These are phyloP conservation scores for Xeromyces bisporus DNA, from an alignment of 495 filamentous ascomycete species.

Conservation along the genomic window DNA sequence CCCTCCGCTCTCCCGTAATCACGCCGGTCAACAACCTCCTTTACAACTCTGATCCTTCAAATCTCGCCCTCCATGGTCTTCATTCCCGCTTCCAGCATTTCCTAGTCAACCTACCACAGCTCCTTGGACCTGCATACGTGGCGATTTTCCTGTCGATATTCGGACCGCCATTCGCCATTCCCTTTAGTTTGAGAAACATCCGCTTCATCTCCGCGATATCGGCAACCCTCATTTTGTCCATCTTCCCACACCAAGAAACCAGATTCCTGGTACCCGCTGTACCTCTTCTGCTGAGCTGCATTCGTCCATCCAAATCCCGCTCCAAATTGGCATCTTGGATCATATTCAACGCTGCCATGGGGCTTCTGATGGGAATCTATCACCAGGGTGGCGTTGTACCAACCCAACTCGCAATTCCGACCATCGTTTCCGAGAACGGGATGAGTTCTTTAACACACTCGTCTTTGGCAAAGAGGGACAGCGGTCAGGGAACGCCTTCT, in stretches of 20 bases:
- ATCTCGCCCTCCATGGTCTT: slow-evolving; percentile 76
- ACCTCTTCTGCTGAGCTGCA: slow-evolving; percentile 71
- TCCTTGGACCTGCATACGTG: slow-evolving; percentile 72
- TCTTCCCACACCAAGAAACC: slow-evolving; percentile 87
- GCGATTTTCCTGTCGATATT: slow-evolving; percentile 43
- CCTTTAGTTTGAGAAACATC: slow-evolving; percentile 32
- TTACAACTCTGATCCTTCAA: slow-evolving; percentile 63
- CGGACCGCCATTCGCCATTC: slow-evolving; percentile 27
- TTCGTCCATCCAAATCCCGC: slow-evolving; percentile 48
- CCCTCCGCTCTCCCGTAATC: slow-evolving; percentile 46
- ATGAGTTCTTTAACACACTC: slow-evolving; percentile 3
- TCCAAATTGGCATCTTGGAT: slow-evolving; percentile 59
- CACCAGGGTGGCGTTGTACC: slow-evolving; percentile 90
- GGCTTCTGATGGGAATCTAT: slow-evolving; percentile 75
- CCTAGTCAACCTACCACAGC: slow-evolving; percentile 67
- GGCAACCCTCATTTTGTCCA: slow-evolving; percentile 60
- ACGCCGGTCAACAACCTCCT: slow-evolving; percentile 83
- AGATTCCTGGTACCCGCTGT: slow-evolving; percentile 80
- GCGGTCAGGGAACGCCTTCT: slow-evolving; percentile 33
- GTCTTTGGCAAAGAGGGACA: slow-evolving; percentile 19
- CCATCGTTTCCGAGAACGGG: slow-evolving; percentile 14
- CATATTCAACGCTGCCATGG: slow-evolving; percentile 63
- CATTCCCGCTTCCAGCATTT: slow-evolving; percentile 88
- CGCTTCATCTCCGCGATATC: slow-evolving; percentile 57
- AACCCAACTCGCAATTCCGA: slow-evolving; percentile 43